phyloP scores from a whole-genome alignment of 176 grass and related monocot genomes.

The Musa troglodytarum region DNA sequence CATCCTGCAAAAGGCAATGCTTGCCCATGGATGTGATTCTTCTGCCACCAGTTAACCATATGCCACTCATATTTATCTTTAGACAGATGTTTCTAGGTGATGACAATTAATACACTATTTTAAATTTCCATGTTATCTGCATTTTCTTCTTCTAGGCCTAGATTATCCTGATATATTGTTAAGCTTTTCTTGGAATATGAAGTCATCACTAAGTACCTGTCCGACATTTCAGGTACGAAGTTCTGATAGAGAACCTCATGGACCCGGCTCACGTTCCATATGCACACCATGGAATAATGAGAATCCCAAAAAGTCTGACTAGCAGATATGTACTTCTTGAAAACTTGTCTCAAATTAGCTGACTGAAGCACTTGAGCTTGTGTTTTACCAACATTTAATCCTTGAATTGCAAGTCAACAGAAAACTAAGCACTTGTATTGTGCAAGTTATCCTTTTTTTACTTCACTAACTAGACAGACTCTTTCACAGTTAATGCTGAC shows the following conservation, averaged over 20 bases:
- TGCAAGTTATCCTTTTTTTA: not conserved
- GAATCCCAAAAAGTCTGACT: slow-evolving; percentile 26
- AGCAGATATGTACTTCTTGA: slow-evolving; percentile 56
- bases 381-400: not conserved
- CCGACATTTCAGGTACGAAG: slow-evolving; percentile 50
- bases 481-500: slow-evolving; percentile 61
- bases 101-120: not conserved
- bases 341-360: not conserved
- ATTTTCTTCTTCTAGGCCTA: not conserved
- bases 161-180: not conserved
- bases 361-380: not conserved
- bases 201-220: not conserved
- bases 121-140: no score
- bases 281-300: slow-evolving; percentile 64
- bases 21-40: not conserved
- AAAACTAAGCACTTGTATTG: not conserved
- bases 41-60: not conserved
- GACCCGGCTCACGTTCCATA: slow-evolving; percentile 78
- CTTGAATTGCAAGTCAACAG: not conserved
- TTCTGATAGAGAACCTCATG: slow-evolving; percentile 77
- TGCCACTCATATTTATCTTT: not conserved
- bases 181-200: slow-evolving; percentile 1
- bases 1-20: not conserved
- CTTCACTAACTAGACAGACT: slow-evolving; percentile 9
- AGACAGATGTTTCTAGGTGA: not conserved